Evolutionary conservation across 2,329 filamentous ascomycete species (phyloP).

Genomic region (Botrytis medusae): DNA sequence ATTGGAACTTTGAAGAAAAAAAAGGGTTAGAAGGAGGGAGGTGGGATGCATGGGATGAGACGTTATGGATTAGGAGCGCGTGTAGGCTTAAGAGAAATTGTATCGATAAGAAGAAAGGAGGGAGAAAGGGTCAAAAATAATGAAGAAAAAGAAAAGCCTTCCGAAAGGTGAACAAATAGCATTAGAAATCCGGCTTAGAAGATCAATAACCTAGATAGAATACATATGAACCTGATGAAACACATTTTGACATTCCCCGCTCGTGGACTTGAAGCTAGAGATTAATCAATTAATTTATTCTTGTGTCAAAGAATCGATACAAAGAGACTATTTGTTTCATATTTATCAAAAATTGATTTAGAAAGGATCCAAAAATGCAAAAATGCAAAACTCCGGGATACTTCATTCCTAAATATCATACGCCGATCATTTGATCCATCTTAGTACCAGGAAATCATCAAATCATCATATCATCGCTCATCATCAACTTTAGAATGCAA

Average conservation of each 20-base stretch:
- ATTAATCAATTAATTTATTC: neutral
- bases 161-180: neutral
- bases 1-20: neutral
- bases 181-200: constrained; percentile 3
- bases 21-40: neutral
- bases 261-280: neutral
- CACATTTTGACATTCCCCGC: neutral
- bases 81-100: neutral
- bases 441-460: neutral
- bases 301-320: neutral
- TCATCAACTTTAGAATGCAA: neutral
- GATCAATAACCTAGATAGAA: constrained; percentile 6
- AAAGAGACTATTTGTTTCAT: neutral
- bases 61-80: neutral
- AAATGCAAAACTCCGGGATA: neutral
- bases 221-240: neutral
- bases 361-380: neutral
- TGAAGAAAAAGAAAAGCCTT: neutral
- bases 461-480: neutral
- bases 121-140: neutral
- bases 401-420: neutral
- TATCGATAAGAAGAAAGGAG: neutral
- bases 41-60: neutral
- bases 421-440: neutral
- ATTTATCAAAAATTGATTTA: neutral